Conservation (phyloP, 306 rosid species). For the Biancaea sappan region DNA sequence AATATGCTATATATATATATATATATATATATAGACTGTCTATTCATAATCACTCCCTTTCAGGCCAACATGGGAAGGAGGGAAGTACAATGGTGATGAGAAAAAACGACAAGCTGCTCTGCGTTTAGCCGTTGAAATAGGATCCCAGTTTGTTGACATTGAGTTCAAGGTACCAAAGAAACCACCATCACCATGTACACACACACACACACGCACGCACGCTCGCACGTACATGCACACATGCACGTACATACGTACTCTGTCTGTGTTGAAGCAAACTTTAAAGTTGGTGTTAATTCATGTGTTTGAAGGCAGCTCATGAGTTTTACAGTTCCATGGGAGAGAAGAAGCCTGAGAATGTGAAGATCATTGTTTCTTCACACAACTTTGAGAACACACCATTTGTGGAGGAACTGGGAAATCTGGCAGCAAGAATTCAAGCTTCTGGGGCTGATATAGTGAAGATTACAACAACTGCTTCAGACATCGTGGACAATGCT, state of each 20-base stretch:
- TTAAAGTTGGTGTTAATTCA: background rate
- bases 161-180: conserved; percentile 60
- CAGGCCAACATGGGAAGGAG: conserved; percentile 77
- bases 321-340: conserved; percentile 47
- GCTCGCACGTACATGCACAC: no score
- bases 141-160: conserved; percentile 60
- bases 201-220: no score
- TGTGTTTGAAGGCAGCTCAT: conserved; percentile 52
- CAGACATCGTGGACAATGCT: conserved; percentile 66
- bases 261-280: background rate
- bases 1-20: no score
- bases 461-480: conserved; percentile 69
- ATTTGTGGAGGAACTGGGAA: conserved; percentile 54
- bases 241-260: no score
- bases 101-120: conserved; percentile 52
- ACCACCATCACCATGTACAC: no score
- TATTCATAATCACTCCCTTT: conserved; percentile 24
- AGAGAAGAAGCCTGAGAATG: conserved; percentile 53
- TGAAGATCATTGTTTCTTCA: conserved; percentile 68
- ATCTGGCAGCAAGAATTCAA: conserved; percentile 66
- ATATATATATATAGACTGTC: no score
- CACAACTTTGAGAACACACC: conserved; percentile 68
- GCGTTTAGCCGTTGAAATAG: conserved; percentile 47
- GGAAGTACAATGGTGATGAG: conserved; percentile 62
- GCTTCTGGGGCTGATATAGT: conserved; percentile 68